A percentile compares a stretch with the other conserved stretches of the same genome.
Evolutionary conservation across 208 protist species (phyloP).

Genomic region (Borovskyia barvae): DNA sequence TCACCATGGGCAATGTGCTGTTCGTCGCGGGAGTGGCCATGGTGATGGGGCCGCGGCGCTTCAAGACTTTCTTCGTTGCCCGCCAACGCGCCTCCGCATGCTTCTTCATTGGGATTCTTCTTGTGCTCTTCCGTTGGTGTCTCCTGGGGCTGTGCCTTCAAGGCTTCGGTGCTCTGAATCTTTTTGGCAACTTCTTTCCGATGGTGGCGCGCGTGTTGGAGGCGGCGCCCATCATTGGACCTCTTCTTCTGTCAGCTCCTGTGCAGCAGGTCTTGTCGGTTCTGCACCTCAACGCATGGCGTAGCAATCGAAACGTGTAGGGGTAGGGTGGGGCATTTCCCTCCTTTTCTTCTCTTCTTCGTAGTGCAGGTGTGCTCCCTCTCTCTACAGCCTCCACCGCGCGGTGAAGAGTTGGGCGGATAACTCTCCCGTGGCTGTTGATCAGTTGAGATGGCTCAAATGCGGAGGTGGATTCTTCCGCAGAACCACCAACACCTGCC

Average conservation of each 20-base stretch:
- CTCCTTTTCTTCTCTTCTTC: no score
- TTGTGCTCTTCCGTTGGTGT: constrained; percentile 79
- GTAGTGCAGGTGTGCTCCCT: no score
- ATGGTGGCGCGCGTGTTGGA: constrained; percentile 84
- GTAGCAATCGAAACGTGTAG: constrained; percentile 69
- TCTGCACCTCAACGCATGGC: constrained; percentile 36
- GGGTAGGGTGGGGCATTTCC: no score
- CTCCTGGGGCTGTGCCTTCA: constrained; percentile 80
- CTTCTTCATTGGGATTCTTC: constrained; percentile 86
- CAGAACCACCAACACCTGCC: no score
- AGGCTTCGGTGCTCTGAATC: constrained; percentile 85
- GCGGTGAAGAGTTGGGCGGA: no score
- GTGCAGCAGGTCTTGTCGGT: constrained; percentile 50
- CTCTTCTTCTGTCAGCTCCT: constrained; percentile 60
- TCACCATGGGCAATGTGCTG: constrained; percentile 91
- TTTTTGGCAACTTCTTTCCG: constrained; percentile 92
- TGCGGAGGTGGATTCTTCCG: no score
- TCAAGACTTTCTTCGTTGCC: constrained; percentile 78
- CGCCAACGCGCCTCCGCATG: constrained; percentile 69
- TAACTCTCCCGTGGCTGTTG: no score
- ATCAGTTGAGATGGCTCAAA: no score
- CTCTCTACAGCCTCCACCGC: no score
- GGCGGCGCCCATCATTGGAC: constrained; percentile 79
- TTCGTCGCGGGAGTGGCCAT: constrained; percentile 85
- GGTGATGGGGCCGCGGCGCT: constrained; percentile 78